Evolutionary conservation across 2,329 filamentous ascomycete species (phyloP).

Genomic region (Talaromyces piceae): DNA sequence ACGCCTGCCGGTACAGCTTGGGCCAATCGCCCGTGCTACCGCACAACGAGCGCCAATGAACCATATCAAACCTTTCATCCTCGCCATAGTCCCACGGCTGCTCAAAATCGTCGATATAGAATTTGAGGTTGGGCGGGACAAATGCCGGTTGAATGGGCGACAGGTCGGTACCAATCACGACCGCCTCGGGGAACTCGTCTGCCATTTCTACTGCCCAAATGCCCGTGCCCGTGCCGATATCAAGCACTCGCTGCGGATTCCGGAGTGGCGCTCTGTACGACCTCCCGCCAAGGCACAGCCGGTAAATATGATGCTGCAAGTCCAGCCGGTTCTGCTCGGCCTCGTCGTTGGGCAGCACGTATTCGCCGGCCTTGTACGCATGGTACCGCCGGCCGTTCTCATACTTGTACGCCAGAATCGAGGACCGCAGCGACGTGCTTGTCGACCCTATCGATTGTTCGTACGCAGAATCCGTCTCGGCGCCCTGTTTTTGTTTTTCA

Average conservation of each 20-base stretch:
- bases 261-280: conserved; percentile 14
- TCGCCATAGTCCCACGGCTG: conserved; percentile 20
- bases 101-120: conserved; percentile 20
- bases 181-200: conserved; percentile 4
- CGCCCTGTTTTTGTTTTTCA: not conserved
- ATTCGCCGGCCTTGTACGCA: conserved; percentile 6
- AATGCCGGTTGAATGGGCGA: conserved; percentile 15
- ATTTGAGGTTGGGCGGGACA: conserved; percentile 8
- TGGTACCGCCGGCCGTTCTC: conserved; percentile 8
- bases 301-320: conserved; percentile 18
- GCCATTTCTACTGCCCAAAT: conserved; percentile 8
- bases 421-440: not conserved
- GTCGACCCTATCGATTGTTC: not conserved
- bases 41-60: conserved; percentile 19
- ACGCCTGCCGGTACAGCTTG: conserved; percentile 17
- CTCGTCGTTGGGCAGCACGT: conserved; percentile 25
- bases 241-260: not conserved
- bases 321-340: conserved; percentile 26
- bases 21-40: conserved; percentile 22
- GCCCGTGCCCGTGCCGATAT: conserved; percentile 8
- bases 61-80: conserved; percentile 17
- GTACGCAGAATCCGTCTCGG: not conserved
- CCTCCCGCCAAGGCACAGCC: conserved; percentile 11
- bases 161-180: conserved; percentile 15
- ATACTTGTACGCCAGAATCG: conserved; percentile 19